Conservation (phyloP, 2,329 filamentous ascomycete genomes). For the Colletotrichum lentis region DNA sequence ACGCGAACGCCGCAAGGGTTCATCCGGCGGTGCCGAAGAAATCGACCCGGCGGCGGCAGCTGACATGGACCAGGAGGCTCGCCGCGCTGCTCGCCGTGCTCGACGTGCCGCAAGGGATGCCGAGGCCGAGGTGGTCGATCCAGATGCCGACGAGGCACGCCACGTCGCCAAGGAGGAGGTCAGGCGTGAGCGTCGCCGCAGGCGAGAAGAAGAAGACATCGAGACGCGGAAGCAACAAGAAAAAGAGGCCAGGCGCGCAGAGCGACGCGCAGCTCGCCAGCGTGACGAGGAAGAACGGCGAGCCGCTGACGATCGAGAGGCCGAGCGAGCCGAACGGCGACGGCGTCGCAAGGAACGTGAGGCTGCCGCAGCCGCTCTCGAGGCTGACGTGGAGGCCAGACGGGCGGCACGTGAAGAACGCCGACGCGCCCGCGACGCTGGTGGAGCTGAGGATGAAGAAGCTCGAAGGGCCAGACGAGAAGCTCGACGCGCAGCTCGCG, state of each 20-base stretch:
- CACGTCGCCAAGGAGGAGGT: constrained; percentile 64
- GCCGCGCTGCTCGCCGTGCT: constrained; percentile 68
- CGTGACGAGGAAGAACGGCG: constrained; percentile 61
- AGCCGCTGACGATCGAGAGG: constrained; percentile 58
- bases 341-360: constrained; percentile 59
- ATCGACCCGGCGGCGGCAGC: constrained; percentile 55
- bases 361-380: constrained; percentile 53
- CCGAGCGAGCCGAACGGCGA: constrained; percentile 59
- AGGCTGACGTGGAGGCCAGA: constrained; percentile 59
- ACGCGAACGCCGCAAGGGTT: constrained; percentile 49
- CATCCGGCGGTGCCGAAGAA: constrained; percentile 59
- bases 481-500: constrained; percentile 57
- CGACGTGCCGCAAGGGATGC: constrained; percentile 60
- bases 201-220: constrained; percentile 62
- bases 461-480: constrained; percentile 64
- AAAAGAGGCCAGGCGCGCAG: constrained; percentile 65
- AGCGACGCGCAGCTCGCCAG: constrained; percentile 58
- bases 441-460: constrained; percentile 60
- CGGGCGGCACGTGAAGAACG: constrained; percentile 58
- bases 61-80: constrained; percentile 68
- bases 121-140: constrained; percentile 57
- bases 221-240: constrained; percentile 65
- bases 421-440: constrained; percentile 54
- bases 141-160: constrained; percentile 64
- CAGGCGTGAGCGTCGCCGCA: constrained; percentile 63